Base-by-base conservation (phyloP, 805 yeast species). In the Kluyveromyces wickerhamii region DNA sequence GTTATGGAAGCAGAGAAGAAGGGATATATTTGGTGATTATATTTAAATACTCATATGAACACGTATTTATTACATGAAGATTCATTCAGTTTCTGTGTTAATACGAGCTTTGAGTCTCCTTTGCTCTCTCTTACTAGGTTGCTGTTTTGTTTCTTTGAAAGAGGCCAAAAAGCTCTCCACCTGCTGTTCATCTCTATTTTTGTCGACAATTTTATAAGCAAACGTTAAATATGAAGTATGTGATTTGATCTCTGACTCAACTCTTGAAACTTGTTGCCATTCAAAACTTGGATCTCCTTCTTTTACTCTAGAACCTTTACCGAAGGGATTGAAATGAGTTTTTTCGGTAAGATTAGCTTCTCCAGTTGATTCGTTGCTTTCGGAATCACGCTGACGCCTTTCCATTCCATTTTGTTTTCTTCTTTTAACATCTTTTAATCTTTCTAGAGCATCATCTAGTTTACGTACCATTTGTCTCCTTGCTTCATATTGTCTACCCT, bases 201-300 rank as follows among this genome's bases (percentile, higher is more conserved):
- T 46, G 27, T 52, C 41, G 7, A 49, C 49, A 41, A 59, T 57
- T 44, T 63, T 69, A 39, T 66, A 69, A 16, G 98, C 99, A 69
- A 92, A 92, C 2, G 96, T 85, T 50, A 92, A 62, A 54, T 86
- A 92, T 0, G 96, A 85, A 0, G 99, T 92, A 49, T 92, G 99
- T 5, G 87, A 79, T 62, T 89, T 89, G 48, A 89, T 67, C 53
- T 92, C 97, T 3, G 77, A 49, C 55, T 89, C 98, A 7, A 78
- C 66, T 54, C 77, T 79, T 12, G 95, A 76, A n/a, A 88, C 92
- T 45, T 84, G 70, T 37, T 67, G 64, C 99, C 99, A 92, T 19
- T 73, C 61, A 54, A 66, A 92, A 3, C 69, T 70, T 4, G 66
- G 72, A 51, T 89, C 96, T 36, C 99, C 98, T 61, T 89, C 96